Evolutionary conservation across 306 rosid species (phyloP).

Genomic region (Medicago arabica): DNA sequence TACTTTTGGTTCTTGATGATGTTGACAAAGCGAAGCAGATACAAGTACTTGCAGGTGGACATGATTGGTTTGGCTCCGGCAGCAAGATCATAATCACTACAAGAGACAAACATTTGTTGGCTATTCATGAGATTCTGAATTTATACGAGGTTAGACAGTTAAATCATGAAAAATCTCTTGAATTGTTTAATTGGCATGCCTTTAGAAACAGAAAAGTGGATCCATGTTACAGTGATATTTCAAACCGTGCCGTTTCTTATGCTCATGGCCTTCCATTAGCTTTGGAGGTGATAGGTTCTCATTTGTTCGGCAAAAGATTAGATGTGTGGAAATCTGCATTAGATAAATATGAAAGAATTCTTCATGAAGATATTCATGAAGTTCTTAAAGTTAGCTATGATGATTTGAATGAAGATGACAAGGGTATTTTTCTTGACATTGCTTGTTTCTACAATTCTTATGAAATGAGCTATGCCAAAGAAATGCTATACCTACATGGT

Average conservation of each 20-base stretch:
- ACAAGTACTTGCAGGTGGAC: slow-evolving; percentile 15
- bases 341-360: no score
- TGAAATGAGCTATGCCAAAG: no score
- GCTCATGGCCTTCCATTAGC: no score
- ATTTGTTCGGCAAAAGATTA: no score
- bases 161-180: not conserved
- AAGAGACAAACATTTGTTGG: slow-evolving; percentile 9
- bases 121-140: not conserved
- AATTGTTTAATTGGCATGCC: slow-evolving; percentile 32
- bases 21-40: slow-evolving; percentile 13
- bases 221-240: no score
- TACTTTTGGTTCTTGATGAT: slow-evolving; percentile 28
- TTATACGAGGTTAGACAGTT: slow-evolving; percentile 17
- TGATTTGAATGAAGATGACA: no score
- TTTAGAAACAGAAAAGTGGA: not conserved
- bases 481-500: not conserved
- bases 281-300: no score
- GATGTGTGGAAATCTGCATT: no score
- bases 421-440: no score
- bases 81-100: slow-evolving; percentile 21
- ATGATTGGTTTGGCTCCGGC: slow-evolving; percentile 7
- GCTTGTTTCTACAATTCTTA: no score
- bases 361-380: not conserved
- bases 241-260: no score
- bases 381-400: no score